Base-by-base conservation (phyloP, 495 filamentous ascomycete species). In the Staphylotrichum tortipilum region DNA sequence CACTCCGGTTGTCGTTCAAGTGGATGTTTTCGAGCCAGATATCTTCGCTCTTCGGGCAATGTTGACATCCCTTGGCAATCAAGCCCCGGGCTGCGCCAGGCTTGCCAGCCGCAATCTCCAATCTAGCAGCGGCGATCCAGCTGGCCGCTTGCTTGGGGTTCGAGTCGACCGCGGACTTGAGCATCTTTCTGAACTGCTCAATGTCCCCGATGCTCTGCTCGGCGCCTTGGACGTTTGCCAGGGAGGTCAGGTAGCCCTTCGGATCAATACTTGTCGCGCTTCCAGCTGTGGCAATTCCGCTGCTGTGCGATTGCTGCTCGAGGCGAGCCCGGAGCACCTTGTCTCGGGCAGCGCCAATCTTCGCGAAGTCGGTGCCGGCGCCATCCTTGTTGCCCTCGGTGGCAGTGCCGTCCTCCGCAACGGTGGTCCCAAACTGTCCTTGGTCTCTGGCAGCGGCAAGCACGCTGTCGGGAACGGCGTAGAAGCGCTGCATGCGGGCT, bases 381-480 rank as follows among this genome's bases (percentile, higher is more conserved):
- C 91, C 90, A 59, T 95, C 88, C 37, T 60, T 62, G 15, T 65
- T 69, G 15, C 29, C 47, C 8, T 66, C 74, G 39, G 84, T 79
- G 37, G 71, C 68, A 12, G 70, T 64, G 14, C 85, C 87, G 55
- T 95, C 89, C 26, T 91, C 89, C 30, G 79, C 75, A 21, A 99
- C 78, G 0, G 84, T 89, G 0, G 87, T 91, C 12, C 88, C 89
- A 47, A 96, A 82, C 56, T 95, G 85, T 1, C 78, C 75, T 0
- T 84, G 75, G 55, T 87, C 85, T 57, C 87, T 73, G 19, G 91
- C 91, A 17, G 85, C 84, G 9, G 89, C 87, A 47, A 99, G 81
- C 24, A 99, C 94, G 54, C 89, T 96, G 68, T 99, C 92, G 2
- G 92, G 92, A 6, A 97, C 92, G 12, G 89, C 94, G 62, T 99